Conservation (phyloP, 2,329 filamentous ascomycete genomes). For the Didymella lethalis region DNA sequence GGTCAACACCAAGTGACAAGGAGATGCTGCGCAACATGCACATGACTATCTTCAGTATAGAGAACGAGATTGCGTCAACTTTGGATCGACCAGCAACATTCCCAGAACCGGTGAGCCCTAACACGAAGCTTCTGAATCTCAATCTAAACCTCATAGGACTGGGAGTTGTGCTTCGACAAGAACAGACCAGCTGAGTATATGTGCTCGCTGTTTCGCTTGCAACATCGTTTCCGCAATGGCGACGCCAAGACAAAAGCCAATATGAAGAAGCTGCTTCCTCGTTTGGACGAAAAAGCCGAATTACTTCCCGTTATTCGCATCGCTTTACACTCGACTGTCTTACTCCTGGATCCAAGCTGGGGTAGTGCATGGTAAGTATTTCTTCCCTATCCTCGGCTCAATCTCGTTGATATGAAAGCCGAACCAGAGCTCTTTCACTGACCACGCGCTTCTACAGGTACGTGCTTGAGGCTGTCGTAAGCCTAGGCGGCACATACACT, state of each 20-base stretch:
- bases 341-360: constrained; percentile 45
- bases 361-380: constrained; percentile 38
- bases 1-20: constrained; percentile 32
- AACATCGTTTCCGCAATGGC: constrained; percentile 47
- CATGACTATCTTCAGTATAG: constrained; percentile 47
- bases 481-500: constrained; percentile 40
- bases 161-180: constrained; percentile 40
- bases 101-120: constrained; percentile 42
- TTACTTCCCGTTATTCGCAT: constrained; percentile 41
- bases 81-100: constrained; percentile 47
- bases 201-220: constrained; percentile 47
- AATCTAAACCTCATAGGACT: constrained; percentile 33
- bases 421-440: neutral
- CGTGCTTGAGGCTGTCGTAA: constrained; percentile 44
- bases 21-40: constrained; percentile 44
- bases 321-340: constrained; percentile 44
- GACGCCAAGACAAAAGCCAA: constrained; percentile 31
- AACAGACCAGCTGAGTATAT: constrained; percentile 42
- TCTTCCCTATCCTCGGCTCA: neutral
- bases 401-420: neutral
- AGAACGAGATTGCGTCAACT: constrained; percentile 48
- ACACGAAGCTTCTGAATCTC: neutral
- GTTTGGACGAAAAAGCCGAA: constrained; percentile 35
- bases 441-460: constrained; percentile 4
- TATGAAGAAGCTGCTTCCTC: constrained; percentile 37